These are phyloP conservation scores for Aspergillus luchuensis DNA, from an alignment of 2,329 filamentous ascomycete genomes.

Conservation along the genomic window DNA sequence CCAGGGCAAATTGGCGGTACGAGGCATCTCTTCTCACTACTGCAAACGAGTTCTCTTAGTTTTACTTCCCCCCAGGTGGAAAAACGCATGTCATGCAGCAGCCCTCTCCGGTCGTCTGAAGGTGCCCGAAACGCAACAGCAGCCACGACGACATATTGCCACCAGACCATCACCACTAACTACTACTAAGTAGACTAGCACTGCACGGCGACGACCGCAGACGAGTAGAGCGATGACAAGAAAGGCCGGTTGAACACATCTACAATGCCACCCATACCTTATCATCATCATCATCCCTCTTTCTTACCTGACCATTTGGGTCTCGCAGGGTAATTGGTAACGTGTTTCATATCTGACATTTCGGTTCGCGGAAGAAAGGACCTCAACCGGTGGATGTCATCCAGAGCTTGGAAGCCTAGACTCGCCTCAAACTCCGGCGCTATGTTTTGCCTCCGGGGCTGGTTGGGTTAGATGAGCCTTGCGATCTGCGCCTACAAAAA, in stretches of 20 bases:
- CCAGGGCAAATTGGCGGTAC: constrained; percentile 5
- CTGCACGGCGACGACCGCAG: background rate
- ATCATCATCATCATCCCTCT: background rate
- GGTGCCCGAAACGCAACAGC: constrained; percentile 11
- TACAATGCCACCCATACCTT: background rate
- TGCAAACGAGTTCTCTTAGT: background rate
- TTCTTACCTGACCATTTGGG: background rate
- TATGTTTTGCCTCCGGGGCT: constrained; percentile 11
- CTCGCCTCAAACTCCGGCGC: constrained; percentile 2
- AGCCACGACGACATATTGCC: background rate
- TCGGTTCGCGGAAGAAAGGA: constrained; percentile 3
- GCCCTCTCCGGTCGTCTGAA: constrained; percentile 14
- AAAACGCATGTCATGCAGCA: constrained; percentile 21
- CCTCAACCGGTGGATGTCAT: constrained; percentile 2
- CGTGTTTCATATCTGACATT: constrained; percentile 1
- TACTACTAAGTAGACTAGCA: background rate
- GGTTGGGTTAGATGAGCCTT: constrained; percentile 14
- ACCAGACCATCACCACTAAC: background rate
- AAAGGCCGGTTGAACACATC: background rate
- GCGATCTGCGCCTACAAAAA: constrained; percentile 7
- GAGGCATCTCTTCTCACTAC: background rate
- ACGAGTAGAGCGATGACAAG: background rate
- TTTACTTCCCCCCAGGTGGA: background rate
- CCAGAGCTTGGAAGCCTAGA: constrained; percentile 1
- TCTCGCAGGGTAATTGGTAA: background rate